Base-by-base conservation (phyloP, 2,329 filamentous ascomycete species). In the Trichoderma harzianum region DNA sequence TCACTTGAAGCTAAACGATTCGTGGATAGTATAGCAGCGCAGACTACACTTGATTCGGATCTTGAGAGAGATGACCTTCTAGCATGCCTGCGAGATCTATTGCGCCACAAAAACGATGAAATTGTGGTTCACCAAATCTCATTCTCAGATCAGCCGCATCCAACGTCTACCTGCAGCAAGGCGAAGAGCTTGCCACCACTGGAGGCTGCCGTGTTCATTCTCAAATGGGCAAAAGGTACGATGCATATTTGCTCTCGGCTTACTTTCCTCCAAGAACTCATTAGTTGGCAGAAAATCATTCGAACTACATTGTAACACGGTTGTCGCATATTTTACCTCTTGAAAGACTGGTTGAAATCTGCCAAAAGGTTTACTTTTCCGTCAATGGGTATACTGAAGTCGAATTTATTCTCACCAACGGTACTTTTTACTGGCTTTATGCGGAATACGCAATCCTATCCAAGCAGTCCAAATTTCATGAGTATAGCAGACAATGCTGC, bases 171-270 rank as follows among this genome's bases (percentile, higher is more conserved):
- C 1, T 5, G 34, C n/a, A 16, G 12, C 11, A 62, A 18, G 60
- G 26, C 21, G 16, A 28, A 12, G 14, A 28, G 12, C 12, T 14
- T 62, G 34, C 32, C 60, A 16, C 60, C 60, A 24, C 26, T 62
- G 5, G 60, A 43, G 3, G 34, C 32, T 7, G 34, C 60, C 21
- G 60, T 62, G 21, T 62, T 43, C 16, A n/a, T 62, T 62, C 60
- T 62, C 7, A 62, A 21, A 62, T 62, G 34, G 60, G 60, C 60
- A 62, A 62, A 62, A 62, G 60, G 60, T 62, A 62, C 14, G 60
- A 14, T 5, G 43, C 4, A 51, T 4, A n/a, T 21, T 21, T 12
- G 5, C n/a, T 21, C 43, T 11, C n/a, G 7, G 39, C 26, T 7
- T 43, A 8, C 10, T 34, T 34, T 4, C 21, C 39, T 10, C 12